Evolutionary conservation across 2,329 filamentous ascomycete genomes (phyloP).

Genomic region (Colletotrichum spaethianum): DNA sequence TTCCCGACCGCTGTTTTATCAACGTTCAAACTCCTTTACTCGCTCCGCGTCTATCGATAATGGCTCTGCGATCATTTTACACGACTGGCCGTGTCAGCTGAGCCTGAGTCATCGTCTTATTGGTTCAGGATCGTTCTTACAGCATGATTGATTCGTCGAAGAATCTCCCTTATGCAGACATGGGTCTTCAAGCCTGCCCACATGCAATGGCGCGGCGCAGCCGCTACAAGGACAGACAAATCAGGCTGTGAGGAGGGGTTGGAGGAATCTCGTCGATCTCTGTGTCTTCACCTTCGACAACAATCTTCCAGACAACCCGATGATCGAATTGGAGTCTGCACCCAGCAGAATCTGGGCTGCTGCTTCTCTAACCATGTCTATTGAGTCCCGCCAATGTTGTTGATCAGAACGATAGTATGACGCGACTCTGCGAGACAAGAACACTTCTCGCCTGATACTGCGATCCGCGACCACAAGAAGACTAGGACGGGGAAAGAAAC

Average conservation of each 20-base stretch:
- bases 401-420: no score
- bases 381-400: no score
- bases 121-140: background rate
- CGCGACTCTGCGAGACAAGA: no score
- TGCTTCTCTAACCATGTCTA: no score
- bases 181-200: background rate
- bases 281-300: no score
- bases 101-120: background rate
- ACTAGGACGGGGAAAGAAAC: no score
- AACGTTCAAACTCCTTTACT: background rate
- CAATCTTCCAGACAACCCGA: no score
- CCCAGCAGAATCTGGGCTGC: no score
- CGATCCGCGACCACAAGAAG: no score
- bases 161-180: background rate
- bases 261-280: background rate
- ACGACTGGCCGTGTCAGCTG: background rate
- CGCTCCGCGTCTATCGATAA: background rate
- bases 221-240: background rate
- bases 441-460: no score
- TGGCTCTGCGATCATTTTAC: background rate
- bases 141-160: background rate
- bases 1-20: background rate
- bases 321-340: no score
- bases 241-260: background rate
- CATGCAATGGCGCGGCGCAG: background rate